Base-by-base conservation (phyloP, 2,329 filamentous ascomycete species). In the Pseudogymnoascus sp. region DNA sequence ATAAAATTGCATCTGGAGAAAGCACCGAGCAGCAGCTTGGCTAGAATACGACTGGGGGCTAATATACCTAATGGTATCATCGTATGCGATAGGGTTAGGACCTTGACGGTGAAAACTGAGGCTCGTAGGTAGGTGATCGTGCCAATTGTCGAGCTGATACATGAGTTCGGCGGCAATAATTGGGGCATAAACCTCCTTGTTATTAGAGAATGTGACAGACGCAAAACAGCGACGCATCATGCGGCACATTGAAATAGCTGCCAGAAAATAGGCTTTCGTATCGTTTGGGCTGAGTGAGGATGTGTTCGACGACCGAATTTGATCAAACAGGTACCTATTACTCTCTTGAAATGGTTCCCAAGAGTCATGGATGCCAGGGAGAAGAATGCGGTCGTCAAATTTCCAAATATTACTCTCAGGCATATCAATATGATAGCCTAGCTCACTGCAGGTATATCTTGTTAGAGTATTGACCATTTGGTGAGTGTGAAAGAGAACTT, bases 61-160 rank as follows among this genome's bases (percentile, higher is more conserved):
- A n/a, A 14, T 14, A 38, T 49, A 23, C 8, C 10, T 41, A 41
- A 41, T 19, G 38, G 38, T 41, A 21, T 41, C 38, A 21, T 41
- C 38, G 38, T 41, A 41, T 41, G 38, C 38, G 38, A 19, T 41
- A 41, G 38, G 38, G 38, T 21, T 16, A 41, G 38, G 38, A 11
- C 10, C 19, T 19, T 41, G 38, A 11, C 38, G 38, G 16, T 41
- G 38, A 10, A 41, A 41, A 21, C 38, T 21, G 16, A 41, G 38
- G 16, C 38, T 41, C 16, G 38, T 41, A 21, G 38, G 38, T 41
- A 41, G 67, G 39, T 71, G 67, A 14, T 71, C 65, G 59, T 72
- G 70, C 73, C 73, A 75, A 59, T 70, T 69, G 5, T 74, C 69
- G 3, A 75, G 68, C 60, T 75, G 73, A 23, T 69, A 66, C 35